Percentiles rank a stretch among this genome's conserved stretches.
These are phyloP conservation scores for Solanum piurae DNA, from an alignment of 257 asterid species.

Conservation along the genomic window DNA sequence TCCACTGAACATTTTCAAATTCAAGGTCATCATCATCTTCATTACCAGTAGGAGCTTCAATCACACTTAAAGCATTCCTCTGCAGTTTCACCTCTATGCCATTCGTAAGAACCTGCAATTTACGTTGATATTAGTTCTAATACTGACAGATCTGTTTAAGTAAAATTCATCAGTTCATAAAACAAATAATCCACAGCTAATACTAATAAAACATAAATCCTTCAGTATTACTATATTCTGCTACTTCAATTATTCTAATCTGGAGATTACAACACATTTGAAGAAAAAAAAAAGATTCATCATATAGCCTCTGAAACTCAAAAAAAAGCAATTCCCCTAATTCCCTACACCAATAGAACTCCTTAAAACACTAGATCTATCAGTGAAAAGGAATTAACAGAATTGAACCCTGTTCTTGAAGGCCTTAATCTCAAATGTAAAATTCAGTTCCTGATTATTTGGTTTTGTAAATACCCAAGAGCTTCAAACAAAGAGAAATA, in stretches of 20 bases:
- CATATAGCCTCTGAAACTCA: neutral
- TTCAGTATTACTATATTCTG: neutral
- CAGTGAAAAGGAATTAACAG: neutral
- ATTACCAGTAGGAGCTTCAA: constrained; percentile 87
- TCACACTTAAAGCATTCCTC: constrained; percentile 80
- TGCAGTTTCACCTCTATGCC: constrained; percentile 95
- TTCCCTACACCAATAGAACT: neutral
- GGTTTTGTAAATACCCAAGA: neutral
- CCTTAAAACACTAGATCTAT: constrained; percentile 5
- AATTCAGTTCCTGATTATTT: neutral
- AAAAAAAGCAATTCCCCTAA: neutral
- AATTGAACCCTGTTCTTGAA: neutral
- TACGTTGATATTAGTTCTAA: neutral
- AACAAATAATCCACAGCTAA: neutral
- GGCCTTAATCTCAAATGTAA: neutral
- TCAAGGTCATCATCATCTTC: constrained; percentile 78
- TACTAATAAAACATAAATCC: neutral
- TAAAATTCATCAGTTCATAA: neutral
- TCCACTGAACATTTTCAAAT: constrained; percentile 65
- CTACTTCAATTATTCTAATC: neutral
- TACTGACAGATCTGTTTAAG: neutral
- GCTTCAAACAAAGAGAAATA: neutral
- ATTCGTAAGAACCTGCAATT: constrained; percentile 71
- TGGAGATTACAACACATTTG: neutral
- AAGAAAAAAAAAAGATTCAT: neutral